Conservation (phyloP, 2,329 filamentous ascomycete genomes). For the Periconia macrospinosa region DNA sequence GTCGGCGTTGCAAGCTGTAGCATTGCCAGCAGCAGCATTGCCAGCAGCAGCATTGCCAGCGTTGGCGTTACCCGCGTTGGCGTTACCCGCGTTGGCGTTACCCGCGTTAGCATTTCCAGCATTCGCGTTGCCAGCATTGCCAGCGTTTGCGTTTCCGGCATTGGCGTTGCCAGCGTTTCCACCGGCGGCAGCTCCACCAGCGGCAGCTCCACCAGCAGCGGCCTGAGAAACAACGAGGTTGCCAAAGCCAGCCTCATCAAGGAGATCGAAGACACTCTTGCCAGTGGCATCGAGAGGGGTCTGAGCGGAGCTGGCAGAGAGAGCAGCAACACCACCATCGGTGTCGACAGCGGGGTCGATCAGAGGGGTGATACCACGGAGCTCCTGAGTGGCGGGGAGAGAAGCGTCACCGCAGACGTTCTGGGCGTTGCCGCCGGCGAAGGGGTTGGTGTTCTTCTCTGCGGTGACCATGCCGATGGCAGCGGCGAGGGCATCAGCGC, state of each 20-base stretch:
- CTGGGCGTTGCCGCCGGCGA: conserved; percentile 58
- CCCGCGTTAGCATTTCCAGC: conserved; percentile 14
- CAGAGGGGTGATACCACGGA: conserved; percentile 68
- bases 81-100: conserved; percentile 10
- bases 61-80: conserved; percentile 16
- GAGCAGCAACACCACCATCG: conserved; percentile 61
- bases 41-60: conserved; percentile 15
- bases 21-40: conserved; percentile 11
- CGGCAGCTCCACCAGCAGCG: conserved; percentile 32
- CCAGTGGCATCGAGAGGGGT: conserved; percentile 62
- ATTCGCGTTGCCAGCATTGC: conserved; percentile 10
- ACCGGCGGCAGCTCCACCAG: conserved; percentile 17
- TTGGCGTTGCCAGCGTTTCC: conserved; percentile 9
- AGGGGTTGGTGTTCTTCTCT: conserved; percentile 75
- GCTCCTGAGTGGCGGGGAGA: conserved; percentile 62
- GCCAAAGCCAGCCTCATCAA: conserved; percentile 63
- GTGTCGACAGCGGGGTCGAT: conserved; percentile 66
- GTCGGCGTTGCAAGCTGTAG: conserved; percentile 7
- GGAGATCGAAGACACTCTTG: conserved; percentile 67
- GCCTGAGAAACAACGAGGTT: conserved; percentile 58
- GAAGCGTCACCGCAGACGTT: conserved; percentile 66
- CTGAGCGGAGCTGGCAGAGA: conserved; percentile 56
- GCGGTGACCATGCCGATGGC: conserved; percentile 66
- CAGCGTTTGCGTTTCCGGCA: conserved; percentile 18
- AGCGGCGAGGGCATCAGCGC: conserved; percentile 62